Evolutionary conservation across 208 protist species (phyloP), one percentile per base, ranked within the genome.

Genomic region (Angomonas desouzai): DNA sequence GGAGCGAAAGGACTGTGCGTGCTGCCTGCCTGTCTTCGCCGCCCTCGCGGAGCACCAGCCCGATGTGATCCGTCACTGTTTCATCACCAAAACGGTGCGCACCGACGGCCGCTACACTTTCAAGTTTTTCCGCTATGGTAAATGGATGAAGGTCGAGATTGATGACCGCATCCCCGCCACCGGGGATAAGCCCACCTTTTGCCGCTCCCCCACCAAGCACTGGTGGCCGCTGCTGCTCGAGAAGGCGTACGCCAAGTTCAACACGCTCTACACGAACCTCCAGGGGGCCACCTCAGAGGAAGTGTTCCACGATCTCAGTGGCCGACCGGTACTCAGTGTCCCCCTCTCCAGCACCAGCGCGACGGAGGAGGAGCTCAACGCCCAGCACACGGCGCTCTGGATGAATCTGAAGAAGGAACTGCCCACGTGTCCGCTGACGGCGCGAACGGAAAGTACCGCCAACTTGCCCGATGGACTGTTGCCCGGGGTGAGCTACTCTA

Each of bases 201-300:
- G 71, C 67, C 66, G 69, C 59, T 81, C 79, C 22, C 79, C 74
- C 40, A 82, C 76, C 28, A 65, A 71, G 34, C 77, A 81, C 70
- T 81, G 73, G 75, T 90, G 83, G 83, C 79, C 83, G 48, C 66
- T 85, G 65, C 62, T 90, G 67, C 76, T 90, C 49, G 83, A 90
- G 70, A 90, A 90, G 77, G 83, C 83, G 30, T 90, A 87, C 72
- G 83, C 83, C 62, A 90, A 90, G 77, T 84, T 90, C 71, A 87
- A 90, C 77, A 76, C 70, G 18, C 48, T 77, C 27, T 90, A 85
- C 66, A 32, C 73, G 30, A 76, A 82, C 43, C 53, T 91, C 22
- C 64, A 74, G 22, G 80, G 72, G 11, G 75, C 71, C 49, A 79
- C 68, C 23, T 62, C 76, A 22, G 48, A 69, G 22, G 83, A 90